phyloP scores from a whole-genome alignment of 2,329 filamentous ascomycete genomes.

The Volutella citrinella region DNA sequence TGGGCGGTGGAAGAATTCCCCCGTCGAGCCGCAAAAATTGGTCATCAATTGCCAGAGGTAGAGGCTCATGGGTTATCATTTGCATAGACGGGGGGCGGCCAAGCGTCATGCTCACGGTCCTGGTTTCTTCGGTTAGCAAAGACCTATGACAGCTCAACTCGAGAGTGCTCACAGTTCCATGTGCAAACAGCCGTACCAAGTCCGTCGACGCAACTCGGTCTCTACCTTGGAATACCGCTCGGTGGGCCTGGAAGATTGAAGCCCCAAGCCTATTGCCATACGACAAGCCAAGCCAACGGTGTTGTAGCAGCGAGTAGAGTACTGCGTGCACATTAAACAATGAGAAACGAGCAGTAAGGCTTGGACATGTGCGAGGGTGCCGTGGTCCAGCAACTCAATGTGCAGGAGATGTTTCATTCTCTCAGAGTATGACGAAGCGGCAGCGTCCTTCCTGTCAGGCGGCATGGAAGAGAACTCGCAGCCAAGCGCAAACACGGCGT shows the following conservation, averaged over 20 bases:
- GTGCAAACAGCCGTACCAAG: conserved; percentile 5
- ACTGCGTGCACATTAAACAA: conserved; percentile 5
- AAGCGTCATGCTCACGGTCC: conserved; percentile 8
- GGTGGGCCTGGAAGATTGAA: neutral
- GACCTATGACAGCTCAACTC: too few relatives aligned
- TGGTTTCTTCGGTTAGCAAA: too few relatives aligned
- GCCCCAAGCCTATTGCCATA: conserved; percentile 5
- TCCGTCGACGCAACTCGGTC: conserved; percentile 1
- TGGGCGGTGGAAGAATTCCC: neutral
- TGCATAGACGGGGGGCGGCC: conserved; percentile 4
- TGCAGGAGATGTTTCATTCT: conserved; percentile 1
- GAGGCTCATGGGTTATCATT: conserved; percentile 1
- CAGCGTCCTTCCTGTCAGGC: conserved; percentile 1
- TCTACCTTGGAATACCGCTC: neutral
- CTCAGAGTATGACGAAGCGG: neutral
- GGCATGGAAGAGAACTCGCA: conserved; percentile 5
- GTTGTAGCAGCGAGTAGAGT: conserved; percentile 6
- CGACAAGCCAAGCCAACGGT: conserved; percentile 2
- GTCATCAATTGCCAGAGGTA: conserved; percentile 3
- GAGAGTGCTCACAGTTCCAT: too few relatives aligned
- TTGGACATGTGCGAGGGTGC: conserved; percentile 3
- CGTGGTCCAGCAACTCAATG: conserved; percentile 3
- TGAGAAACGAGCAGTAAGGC: neutral
- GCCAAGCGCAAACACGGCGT: conserved; percentile 5
- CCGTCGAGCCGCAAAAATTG: neutral